phyloP scores from a whole-genome alignment of 169 alveolate genomes.

The Plasmodium ovale region DNA sequence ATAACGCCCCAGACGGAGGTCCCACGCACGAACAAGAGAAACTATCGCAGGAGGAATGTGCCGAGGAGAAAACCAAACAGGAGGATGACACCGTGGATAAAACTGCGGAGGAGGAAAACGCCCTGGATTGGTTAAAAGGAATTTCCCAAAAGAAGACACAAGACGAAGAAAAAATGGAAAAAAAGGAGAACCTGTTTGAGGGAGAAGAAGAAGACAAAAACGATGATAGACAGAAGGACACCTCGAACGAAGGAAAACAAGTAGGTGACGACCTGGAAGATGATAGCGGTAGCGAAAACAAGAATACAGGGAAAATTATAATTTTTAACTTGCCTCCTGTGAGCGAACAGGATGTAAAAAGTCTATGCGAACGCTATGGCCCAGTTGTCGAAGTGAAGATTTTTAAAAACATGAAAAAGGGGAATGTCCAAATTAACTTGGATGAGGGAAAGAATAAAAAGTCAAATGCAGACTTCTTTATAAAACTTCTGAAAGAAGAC shows the following conservation, averaged over 20 bases:
- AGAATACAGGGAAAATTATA: constrained; percentile 74
- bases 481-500: constrained; percentile 56
- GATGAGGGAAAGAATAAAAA: constrained; percentile 29
- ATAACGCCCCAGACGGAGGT: too few species aligned
- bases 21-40: too few species aligned
- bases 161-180: neutral
- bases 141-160: constrained; percentile 41
- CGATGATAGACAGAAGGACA: constrained; percentile 5
- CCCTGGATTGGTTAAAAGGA: constrained; percentile 61
- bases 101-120: constrained; percentile 30
- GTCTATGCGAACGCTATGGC: constrained; percentile 65
- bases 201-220: neutral
- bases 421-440: constrained; percentile 32
- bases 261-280: neutral
- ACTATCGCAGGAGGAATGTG: neutral
- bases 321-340: constrained; percentile 74
- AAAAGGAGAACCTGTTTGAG: neutral
- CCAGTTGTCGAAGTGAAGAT: constrained; percentile 79
- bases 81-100: neutral
- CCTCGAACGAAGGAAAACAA: neutral
- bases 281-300: constrained; percentile 21
- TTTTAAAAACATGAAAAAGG: constrained; percentile 47
- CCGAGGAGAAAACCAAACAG: neutral
- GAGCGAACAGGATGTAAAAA: constrained; percentile 63
- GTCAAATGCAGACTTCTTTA: constrained; percentile 52